A percentile compares a stretch with the other conserved stretches of the same genome.
Conservation (phyloP, 1,139 yeast genomes). For the Zygosaccharomyces sapae region DNA sequence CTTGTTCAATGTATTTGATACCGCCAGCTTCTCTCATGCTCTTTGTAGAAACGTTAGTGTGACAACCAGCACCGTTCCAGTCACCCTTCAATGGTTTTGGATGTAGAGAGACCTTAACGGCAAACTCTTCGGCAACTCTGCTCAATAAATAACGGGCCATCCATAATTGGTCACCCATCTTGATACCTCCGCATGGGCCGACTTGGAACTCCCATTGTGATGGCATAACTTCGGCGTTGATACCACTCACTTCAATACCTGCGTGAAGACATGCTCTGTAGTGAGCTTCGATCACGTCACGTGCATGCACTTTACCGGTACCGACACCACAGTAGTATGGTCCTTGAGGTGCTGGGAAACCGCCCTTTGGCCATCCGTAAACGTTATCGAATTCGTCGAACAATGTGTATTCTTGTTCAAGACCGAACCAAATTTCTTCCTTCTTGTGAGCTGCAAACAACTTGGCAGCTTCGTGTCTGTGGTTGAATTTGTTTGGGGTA, state of each 20-base stretch:
- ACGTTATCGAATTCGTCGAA: slow-evolving; percentile 86
- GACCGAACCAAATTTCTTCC: slow-evolving; percentile 93
- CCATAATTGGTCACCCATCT: slow-evolving; percentile 97
- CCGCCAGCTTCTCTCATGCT: slow-evolving; percentile 94
- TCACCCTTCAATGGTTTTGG: slow-evolving; percentile 98
- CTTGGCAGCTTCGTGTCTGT: slow-evolving; percentile 96
- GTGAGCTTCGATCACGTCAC: slow-evolving; percentile 98
- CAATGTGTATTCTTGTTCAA: slow-evolving; percentile 97
- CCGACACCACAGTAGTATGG: slow-evolving; percentile 99
- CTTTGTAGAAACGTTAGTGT: slow-evolving; percentile 94
- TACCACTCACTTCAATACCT: slow-evolving; percentile 87
- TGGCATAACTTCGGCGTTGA: slow-evolving; percentile 99
- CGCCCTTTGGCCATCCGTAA: slow-evolving; percentile 99
- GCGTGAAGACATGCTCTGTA: slow-evolving; percentile 96
- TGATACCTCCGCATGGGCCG: slow-evolving; percentile 94
- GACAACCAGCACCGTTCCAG: slow-evolving; percentile 99
- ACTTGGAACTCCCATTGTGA: slow-evolving; percentile 99
- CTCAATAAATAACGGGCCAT: slow-evolving; percentile 86
- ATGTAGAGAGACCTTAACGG: slow-evolving; percentile 97
- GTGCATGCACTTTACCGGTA: slow-evolving; percentile 95
- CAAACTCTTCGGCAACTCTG: slow-evolving; percentile 98
- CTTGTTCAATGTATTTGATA: slow-evolving; percentile 87
- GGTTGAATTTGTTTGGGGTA: slow-evolving; percentile 97
- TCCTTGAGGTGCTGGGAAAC: slow-evolving; percentile 99
- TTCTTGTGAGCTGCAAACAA: slow-evolving; percentile 88